phyloP scores from a whole-genome alignment of 23 red algal genomes.

The Chondrus crispus region DNA sequence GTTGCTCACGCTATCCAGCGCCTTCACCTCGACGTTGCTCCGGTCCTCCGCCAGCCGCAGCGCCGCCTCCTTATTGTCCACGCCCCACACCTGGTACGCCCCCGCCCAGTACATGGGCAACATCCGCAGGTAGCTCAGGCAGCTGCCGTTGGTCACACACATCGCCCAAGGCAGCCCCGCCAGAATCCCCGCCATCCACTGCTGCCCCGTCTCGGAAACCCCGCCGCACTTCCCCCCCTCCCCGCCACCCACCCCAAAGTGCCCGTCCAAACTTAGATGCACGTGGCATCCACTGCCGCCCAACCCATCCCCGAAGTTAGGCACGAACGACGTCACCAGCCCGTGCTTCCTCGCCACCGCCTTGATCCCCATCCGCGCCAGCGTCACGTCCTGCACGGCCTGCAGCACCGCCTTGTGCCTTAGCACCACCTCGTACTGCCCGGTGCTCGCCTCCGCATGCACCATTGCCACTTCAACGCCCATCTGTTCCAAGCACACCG shows the following conservation, averaged over 20 bases:
- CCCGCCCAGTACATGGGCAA: slow-evolving; percentile 36
- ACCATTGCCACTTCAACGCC: slow-evolving; percentile 6
- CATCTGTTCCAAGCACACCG: background rate
- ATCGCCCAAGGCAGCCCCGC: slow-evolving; percentile 29
- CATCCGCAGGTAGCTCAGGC: slow-evolving; percentile 8
- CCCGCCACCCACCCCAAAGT: background rate
- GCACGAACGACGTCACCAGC: slow-evolving; percentile 11
- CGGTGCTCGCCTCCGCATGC: slow-evolving; percentile 14
- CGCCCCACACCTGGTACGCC: slow-evolving; percentile 58
- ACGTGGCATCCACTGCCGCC: slow-evolving; percentile 47
- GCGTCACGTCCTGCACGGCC: slow-evolving; percentile 17
- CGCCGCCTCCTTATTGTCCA: slow-evolving; percentile 40
- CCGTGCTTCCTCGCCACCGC: background rate
- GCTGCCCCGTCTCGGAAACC: slow-evolving; percentile 15
- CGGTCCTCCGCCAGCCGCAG: slow-evolving; percentile 25
- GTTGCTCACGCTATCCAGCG: slow-evolving; percentile 23
- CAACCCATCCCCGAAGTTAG: background rate
- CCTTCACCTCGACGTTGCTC: slow-evolving; percentile 39
- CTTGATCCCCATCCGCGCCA: slow-evolving; percentile 4
- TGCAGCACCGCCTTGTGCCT: background rate
- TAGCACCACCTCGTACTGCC: slow-evolving; percentile 50
- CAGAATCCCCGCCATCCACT: slow-evolving; percentile 46
- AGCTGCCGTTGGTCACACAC: slow-evolving; percentile 29
- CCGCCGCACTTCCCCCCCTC: background rate
- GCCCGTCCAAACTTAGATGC: slow-evolving; percentile 46